Evolutionary conservation across 805 yeast species (phyloP).

Genomic region (Kregervanrija pseudodelftensis): DNA sequence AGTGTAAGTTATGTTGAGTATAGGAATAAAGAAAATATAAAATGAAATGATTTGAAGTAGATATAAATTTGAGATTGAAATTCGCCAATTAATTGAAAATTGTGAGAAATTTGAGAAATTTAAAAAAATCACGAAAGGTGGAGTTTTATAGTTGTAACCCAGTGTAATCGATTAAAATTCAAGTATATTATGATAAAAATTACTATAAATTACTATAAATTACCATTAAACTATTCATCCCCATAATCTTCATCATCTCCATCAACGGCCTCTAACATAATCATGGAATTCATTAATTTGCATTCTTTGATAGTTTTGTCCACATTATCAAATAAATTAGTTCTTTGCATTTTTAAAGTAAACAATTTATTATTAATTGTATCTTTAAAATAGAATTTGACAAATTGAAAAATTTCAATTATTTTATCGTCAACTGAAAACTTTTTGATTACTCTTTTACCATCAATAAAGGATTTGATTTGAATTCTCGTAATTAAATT

Average conservation of each 20-base stretch:
- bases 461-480: constrained; percentile 72
- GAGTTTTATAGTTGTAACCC: too few species aligned
- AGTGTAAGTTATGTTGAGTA: too few species aligned
- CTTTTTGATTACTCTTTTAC: constrained; percentile 71
- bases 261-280: constrained; percentile 53
- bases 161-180: too few species aligned
- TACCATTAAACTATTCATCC: not conserved
- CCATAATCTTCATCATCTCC: constrained; percentile 6
- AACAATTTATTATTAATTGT: constrained; percentile 39
- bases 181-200: too few species aligned
- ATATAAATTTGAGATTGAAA: too few species aligned
- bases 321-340: constrained; percentile 46
- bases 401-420: constrained; percentile 50
- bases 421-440: constrained; percentile 58
- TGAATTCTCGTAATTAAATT: constrained; percentile 69
- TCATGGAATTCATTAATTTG: constrained; percentile 75
- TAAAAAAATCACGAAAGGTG: too few species aligned
- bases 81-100: too few species aligned
- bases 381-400: constrained; percentile 50
- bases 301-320: constrained; percentile 61
- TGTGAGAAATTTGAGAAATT: too few species aligned
- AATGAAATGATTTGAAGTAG: too few species aligned
- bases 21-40: too few species aligned
- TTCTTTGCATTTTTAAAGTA: constrained; percentile 50
- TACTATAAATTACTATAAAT: too few species aligned